Base-by-base conservation (phyloP, 2,329 filamentous ascomycete species). In the Tolypocladium tropicale region DNA sequence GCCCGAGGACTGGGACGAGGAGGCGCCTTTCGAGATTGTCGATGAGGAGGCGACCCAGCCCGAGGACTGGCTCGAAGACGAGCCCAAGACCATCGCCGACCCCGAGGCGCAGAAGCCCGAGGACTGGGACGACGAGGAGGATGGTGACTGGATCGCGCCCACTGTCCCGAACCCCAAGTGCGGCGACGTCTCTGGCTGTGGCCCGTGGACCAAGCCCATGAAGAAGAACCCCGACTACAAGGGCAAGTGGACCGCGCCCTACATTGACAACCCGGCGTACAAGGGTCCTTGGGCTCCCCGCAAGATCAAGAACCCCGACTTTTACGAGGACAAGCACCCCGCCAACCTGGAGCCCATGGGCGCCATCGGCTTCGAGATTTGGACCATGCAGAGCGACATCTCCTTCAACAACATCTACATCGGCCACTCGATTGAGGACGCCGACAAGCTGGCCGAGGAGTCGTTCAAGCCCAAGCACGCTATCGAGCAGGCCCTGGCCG, bases 321-420 rank as follows among this genome's bases (percentile, higher is more conserved):
- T 86, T 83, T 99, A 85, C 65, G 92, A 99, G 83, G 94, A 97
- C 82, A 96, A 96, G 86, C 89, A 83, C 59, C 94, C 94, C 54
- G 79, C 94, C 73, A 94, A 96, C 84, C 89, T 99, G 69, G 94
- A 99, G 82, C 92, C 94, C 64, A 97, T 99, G 74, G 94, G 94
- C 69, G 93, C 90, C 78, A 92, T 97, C 77, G 94, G 94, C 67
- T 97, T 97, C 69, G 94, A 99, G 77, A 93, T 99, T 78, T 99
- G 94, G 94, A 97, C 94, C 68, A 99, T 99, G 94, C 93, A 96
- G 78, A 95, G 86, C 73, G 89, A 96, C 71, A 97, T 99, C 66
- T 87, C 96, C 68, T 97, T 99, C 68, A 90, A 97, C 84, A 99
- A 99, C 86, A 95, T 99, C 81, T 99, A 97, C 84, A 91, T 99